Conservation (phyloP, 805 yeast species). For the Candida golubevii region DNA sequence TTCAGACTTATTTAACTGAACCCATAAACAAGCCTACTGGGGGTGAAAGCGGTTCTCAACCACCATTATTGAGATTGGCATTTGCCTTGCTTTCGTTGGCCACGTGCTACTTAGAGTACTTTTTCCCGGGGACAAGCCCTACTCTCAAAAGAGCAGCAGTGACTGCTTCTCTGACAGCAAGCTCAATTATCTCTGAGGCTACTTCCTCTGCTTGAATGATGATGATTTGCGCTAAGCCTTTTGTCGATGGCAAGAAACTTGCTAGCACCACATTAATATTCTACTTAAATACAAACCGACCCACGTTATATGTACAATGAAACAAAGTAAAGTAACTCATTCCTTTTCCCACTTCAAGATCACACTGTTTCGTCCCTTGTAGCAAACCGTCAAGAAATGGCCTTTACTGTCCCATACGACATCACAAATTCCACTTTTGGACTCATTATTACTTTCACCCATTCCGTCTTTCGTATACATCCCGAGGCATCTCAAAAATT, state of each 20-base stretch:
- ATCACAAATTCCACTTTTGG: slow-evolving; percentile 38
- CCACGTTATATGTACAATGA: too few species aligned
- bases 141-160: slow-evolving; percentile 21
- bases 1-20: slow-evolving; percentile 46
- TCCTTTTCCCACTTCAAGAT: slow-evolving; percentile 11
- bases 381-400: slow-evolving; percentile 27
- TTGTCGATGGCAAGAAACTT: too few species aligned
- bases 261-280: too few species aligned
- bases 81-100: slow-evolving; percentile 45
- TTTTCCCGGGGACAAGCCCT: slow-evolving; percentile 42
- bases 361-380: slow-evolving; percentile 27
- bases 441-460: slow-evolving; percentile 3
- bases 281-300: too few species aligned
- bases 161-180: slow-evolving; percentile 9
- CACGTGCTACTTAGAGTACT: slow-evolving; percentile 53
- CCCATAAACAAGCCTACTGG: slow-evolving; percentile 31
- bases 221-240: too few species aligned
- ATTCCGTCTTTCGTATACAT: slow-evolving; percentile 7
- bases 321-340: background rate
- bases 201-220: slow-evolving; percentile 6
- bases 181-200: slow-evolving; percentile 14
- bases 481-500: slow-evolving; percentile 26
- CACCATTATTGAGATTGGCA: slow-evolving; percentile 44
- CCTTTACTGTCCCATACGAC: slow-evolving; percentile 33
- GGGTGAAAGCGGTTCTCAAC: slow-evolving; percentile 30